Conservation (phyloP, 108 stramenopile species). For the Heterococcus sp. region DNA sequence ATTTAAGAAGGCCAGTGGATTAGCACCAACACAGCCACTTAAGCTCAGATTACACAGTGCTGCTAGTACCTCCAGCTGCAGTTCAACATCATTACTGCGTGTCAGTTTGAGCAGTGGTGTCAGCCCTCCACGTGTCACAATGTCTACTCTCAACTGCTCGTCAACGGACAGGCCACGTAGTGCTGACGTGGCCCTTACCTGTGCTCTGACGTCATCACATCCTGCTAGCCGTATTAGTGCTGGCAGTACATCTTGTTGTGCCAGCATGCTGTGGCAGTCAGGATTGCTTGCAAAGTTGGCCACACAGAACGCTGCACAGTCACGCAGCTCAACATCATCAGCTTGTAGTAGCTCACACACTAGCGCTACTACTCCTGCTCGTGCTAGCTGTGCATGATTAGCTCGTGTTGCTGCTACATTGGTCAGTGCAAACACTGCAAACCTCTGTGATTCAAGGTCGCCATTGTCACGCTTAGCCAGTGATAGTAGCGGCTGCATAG, state of each 20-base stretch:
- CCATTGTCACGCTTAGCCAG: slow-evolving; percentile 60
- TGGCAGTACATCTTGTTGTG: slow-evolving; percentile 50
- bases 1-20: slow-evolving; percentile 60
- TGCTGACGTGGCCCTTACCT: slow-evolving; percentile 62
- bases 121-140: slow-evolving; percentile 60
- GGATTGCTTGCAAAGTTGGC: slow-evolving; percentile 69
- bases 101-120: slow-evolving; percentile 64
- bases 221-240: slow-evolving; percentile 48
- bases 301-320: slow-evolving; percentile 62
- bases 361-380: slow-evolving; percentile 52
- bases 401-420: slow-evolving; percentile 66
- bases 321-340: slow-evolving; percentile 68
- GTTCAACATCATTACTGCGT: slow-evolving; percentile 64
- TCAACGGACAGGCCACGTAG: slow-evolving; percentile 71
- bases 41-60: slow-evolving; percentile 75
- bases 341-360: slow-evolving; percentile 56
- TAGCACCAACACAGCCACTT: slow-evolving; percentile 71
- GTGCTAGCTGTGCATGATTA: slow-evolving; percentile 63
- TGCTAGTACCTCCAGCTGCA: slow-evolving; percentile 72
- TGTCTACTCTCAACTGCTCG: slow-evolving; percentile 55
- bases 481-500: slow-evolving; percentile 55
- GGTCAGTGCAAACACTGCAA: slow-evolving; percentile 69
- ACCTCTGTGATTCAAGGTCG: slow-evolving; percentile 66
- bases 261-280: slow-evolving; percentile 58
- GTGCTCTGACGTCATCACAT: slow-evolving; percentile 47